Conservation (phyloP, 441 rosid species). For the Heliophila coronopifolia region DNA sequence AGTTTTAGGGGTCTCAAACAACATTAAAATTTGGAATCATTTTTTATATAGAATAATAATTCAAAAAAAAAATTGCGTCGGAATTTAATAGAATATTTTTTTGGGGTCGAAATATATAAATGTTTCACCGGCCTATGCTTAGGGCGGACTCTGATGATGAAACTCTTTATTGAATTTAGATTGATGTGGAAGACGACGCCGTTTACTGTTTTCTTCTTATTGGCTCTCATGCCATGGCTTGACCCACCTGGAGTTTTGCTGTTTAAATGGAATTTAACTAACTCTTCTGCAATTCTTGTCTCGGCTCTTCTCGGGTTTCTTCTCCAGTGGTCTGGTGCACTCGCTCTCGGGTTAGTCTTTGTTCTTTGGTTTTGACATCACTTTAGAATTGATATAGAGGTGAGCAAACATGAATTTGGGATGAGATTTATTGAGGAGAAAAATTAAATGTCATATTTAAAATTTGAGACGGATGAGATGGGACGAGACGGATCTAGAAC, state of each 20-base stretch:
- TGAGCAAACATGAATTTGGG: no score
- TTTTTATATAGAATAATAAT: no score
- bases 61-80: no score
- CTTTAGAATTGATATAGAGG: background rate
- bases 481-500: no score
- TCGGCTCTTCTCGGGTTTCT: conserved; percentile 89
- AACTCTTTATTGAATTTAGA: conserved; percentile 31
- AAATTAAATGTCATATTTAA: no score
- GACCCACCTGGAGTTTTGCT: conserved; percentile 83
- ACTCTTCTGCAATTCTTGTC: conserved; percentile 52
- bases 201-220: conserved; percentile 62
- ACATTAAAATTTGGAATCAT: no score
- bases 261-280: conserved; percentile 67
- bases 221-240: conserved; percentile 83
- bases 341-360: conserved; percentile 73
- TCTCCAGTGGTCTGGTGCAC: conserved; percentile 93
- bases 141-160: background rate
- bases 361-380: background rate
- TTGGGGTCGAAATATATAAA: no score
- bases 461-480: no score
- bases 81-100: no score
- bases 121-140: no score
- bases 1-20: no score
- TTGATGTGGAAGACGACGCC: conserved; percentile 99
- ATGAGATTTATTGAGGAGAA: no score